Evolutionary conservation across 1,284 basidiomycete genomes (phyloP), one percentile per base, ranked within the genome.

Genomic region (Trametes hirsuta): DNA sequence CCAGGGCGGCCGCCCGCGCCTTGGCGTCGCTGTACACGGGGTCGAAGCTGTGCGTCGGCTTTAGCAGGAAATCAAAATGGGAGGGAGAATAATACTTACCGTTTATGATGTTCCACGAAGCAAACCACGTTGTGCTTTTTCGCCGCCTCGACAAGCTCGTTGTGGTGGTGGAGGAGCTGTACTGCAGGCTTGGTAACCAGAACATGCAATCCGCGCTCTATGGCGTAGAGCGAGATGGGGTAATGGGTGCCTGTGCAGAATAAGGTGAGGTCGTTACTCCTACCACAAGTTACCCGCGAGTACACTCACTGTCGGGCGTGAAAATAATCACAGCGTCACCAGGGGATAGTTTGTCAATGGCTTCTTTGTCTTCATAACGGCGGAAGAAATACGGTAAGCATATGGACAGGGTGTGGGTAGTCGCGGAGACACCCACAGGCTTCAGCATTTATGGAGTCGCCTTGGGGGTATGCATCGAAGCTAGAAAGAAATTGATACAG

Each of bases 161-260:
- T 87, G 75, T 97, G 95, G 72, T 97, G 88, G 56, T 84, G 80
- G 42, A 97, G 83, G 30, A 91, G 82, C 71, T 97, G 90, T 0
- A 93, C 94, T 1, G 94, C 95, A 0, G 95, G 95, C 75, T 97
- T 97, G 53, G 95, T 97, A 62, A 97, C 86, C 48, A 97, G 83
- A 44, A 97, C 94, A 73, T 97, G 95, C 54, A 95, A 78, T 1
- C 88, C 88, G 22, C 81, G 86, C 74, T 94, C 86, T 48, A 97
- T 88, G 3, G 95, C 95, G 68, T 94, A 93, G 49, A 89, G 77
- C 14, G 93, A 86, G 70, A 97, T 97, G 24, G 87, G 84, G 71
- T 88, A 92, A 75, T 97, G 95, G 45, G 95, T 97, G 66, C 79
- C 91, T 93, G 55, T 39, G 22, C 6, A 35, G 10, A 6, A 35